Evolutionary conservation across 495 filamentous ascomycete species (phyloP), one percentile per base, ranked within the genome.

Genomic region (Mytilinidion resinicola): DNA sequence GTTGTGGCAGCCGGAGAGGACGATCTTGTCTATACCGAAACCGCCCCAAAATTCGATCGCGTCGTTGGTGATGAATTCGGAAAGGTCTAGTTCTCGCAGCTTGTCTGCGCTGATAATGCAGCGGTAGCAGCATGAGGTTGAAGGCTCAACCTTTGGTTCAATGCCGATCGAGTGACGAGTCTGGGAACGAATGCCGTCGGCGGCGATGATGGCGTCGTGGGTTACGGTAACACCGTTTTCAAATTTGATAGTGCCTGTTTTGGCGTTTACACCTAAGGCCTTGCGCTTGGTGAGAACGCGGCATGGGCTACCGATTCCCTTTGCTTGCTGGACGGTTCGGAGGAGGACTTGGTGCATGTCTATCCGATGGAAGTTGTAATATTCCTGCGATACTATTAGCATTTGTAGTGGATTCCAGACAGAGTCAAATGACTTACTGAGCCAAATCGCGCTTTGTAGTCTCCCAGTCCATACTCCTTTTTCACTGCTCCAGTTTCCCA

Each of bases 331-430:
- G 0, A 78, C 80, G 15, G 71, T 72, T 25, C 78, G 74, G 69
- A 72, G 77, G 63, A 82, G 60, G 76, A 81, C 78, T 6, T 67
- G 57, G 61, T 82, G 80, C 77, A 82, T 80, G 57, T 81, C 71
- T 51, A 76, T 73, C 1, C 80, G 74, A 55, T 82, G 79, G 60
- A 81, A 81, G 25, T 30, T 30, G 6, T 30, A 30, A 30, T 30
- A 30, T 30, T 30, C 25, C 25, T 30, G 25, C 3, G 25, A 3
- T 30, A 6, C 78, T 81, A 79, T 66, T 80, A 77, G 61, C 80
- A 80, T 20, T 5, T 34, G 33, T 15, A 4, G 33, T 10, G n/a
- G 25, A 3, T 7, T 4, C 15, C 8, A 15, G 14, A 12, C 20
- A 1, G 20, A 12, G 15, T n/a, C 49, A 35, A 14, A 34, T 20